Evolutionary conservation across 306 rosid species (phyloP).

Genomic region (Senna tora): DNA sequence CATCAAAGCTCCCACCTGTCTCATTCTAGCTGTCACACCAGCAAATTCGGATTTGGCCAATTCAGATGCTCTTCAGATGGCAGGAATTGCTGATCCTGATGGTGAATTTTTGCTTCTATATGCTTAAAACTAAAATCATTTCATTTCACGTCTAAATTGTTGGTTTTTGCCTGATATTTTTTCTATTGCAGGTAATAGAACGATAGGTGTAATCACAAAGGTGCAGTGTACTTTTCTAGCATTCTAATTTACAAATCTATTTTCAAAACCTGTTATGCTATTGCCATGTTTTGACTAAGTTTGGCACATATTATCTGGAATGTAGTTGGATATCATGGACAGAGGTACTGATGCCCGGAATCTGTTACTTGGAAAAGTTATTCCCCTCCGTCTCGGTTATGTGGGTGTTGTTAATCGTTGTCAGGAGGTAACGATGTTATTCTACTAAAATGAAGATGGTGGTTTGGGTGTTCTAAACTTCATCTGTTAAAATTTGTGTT

Average conservation of each 20-base stretch:
- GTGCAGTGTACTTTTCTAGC: conserved; percentile 42
- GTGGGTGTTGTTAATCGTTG: conserved; percentile 94
- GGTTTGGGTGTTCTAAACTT: conserved; percentile 8
- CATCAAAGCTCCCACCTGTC: conserved; percentile 76
- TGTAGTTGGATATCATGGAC: conserved; percentile 97
- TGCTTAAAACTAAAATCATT: conserved; percentile 27
- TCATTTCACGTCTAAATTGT: neutral
- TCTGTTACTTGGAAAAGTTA: conserved; percentile 84
- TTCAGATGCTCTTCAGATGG: conserved; percentile 99
- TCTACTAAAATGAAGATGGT: conserved; percentile 16
- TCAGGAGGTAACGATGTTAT: conserved; percentile 76
- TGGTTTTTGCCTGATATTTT: conserved; percentile 27
- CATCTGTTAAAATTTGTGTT: conserved; percentile 14
- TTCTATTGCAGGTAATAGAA: conserved; percentile 75
- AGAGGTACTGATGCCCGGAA: conserved; percentile 99
- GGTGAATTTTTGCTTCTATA: conserved; percentile 49
- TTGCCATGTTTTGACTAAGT: conserved; percentile 40
- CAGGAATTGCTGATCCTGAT: conserved; percentile 98
- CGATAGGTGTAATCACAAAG: conserved; percentile 95
- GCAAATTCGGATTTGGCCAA: conserved; percentile 98
- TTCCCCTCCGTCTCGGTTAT: conserved; percentile 94
- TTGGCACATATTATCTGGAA: conserved; percentile 16
- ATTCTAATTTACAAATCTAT: neutral
- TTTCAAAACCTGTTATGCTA: conserved; percentile 21
- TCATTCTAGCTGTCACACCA: conserved; percentile 92